Percentiles rank a stretch among this genome's conserved stretches.
Conservation (phyloP, 73 alveolate genomes). For the Urostyla sp. region DNA sequence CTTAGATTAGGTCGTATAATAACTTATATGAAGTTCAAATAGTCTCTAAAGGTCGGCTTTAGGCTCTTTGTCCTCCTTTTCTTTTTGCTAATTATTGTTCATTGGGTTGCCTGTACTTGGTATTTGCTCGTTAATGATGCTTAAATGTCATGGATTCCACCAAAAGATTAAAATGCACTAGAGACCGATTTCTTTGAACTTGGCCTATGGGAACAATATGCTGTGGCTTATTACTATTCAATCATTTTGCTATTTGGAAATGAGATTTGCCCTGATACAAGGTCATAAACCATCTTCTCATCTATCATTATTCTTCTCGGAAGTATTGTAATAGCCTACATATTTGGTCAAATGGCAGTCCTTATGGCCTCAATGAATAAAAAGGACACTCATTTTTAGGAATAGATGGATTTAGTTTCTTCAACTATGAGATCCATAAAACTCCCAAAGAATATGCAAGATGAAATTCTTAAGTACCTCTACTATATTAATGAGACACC, state of each 20-base stretch:
- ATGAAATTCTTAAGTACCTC: constrained; percentile 35
- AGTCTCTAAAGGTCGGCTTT: constrained; percentile 38
- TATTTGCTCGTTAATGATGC: constrained; percentile 29
- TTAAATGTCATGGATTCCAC: constrained; percentile 64
- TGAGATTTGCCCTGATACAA: constrained; percentile 56
- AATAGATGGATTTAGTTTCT: constrained; percentile 50
- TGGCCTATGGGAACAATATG: constrained; percentile 38
- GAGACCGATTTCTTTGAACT: constrained; percentile 29
- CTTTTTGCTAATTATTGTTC: constrained; percentile 44
- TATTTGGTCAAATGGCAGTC: constrained; percentile 76
- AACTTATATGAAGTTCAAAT: constrained; percentile 47
- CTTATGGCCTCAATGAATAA: constrained; percentile 58
- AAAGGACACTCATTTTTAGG: constrained; percentile 60
- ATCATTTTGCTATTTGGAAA: constrained; percentile 61
- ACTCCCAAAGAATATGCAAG: constrained; percentile 51
- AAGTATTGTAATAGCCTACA: constrained; percentile 59
- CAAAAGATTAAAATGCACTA: constrained; percentile 55
- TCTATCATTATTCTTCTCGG: constrained; percentile 56
- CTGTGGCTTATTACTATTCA: constrained; percentile 62
- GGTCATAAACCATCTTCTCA: constrained; percentile 2
- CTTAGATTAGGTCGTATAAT: constrained; percentile 70
- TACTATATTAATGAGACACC: constrained; percentile 52
- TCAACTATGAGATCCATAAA: constrained; percentile 54
- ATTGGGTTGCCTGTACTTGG: constrained; percentile 61
- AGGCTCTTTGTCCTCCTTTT: constrained; percentile 32